These are phyloP conservation scores for Phlebopus sp. DNA, from an alignment of 1,284 basidiomycete species.

Conservation along the genomic window DNA sequence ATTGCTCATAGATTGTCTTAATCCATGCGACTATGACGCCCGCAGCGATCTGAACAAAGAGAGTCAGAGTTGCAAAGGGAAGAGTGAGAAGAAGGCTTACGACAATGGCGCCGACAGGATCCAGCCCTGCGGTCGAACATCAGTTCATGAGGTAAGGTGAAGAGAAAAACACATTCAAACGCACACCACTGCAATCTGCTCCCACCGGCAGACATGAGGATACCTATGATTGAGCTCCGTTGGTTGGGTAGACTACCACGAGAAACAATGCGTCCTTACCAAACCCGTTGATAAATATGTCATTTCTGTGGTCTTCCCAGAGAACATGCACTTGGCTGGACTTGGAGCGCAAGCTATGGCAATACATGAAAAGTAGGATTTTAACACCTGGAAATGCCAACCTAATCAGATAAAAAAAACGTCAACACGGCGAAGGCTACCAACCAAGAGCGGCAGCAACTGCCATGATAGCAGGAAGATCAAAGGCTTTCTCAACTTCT, in stretches of 20 bases:
- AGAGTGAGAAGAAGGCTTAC: conserved; percentile 39
- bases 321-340: conserved; percentile 91
- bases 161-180: conserved; percentile 27
- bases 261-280: conserved; percentile 39
- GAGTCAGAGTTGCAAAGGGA: conserved; percentile 12
- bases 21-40: conserved; percentile 84
- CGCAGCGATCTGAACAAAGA: conserved; percentile 59
- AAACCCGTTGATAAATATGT: conserved; percentile 80
- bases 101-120: conserved; percentile 78
- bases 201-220: conserved; percentile 89
- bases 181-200: conserved; percentile 84
- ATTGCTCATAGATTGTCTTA: conserved; percentile 75
- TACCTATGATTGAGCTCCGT: conserved; percentile 48
- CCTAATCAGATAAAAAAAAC: background rate
- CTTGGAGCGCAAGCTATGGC: conserved; percentile 71
- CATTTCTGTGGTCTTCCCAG: conserved; percentile 95
- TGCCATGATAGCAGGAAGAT: conserved; percentile 79
- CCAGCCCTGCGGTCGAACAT: conserved; percentile 51
- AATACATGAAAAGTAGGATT: conserved; percentile 84
- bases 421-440: conserved; percentile 9
- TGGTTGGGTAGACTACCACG: conserved; percentile 5
- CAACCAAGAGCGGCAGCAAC: conserved; percentile 80
- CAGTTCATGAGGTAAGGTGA: conserved; percentile 3
- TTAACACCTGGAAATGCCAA: conserved; percentile 65
- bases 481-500: conserved; percentile 63